Evolutionary conservation across 2,329 filamentous ascomycete species (phyloP).

Genomic region (Sarocladium strictum): DNA sequence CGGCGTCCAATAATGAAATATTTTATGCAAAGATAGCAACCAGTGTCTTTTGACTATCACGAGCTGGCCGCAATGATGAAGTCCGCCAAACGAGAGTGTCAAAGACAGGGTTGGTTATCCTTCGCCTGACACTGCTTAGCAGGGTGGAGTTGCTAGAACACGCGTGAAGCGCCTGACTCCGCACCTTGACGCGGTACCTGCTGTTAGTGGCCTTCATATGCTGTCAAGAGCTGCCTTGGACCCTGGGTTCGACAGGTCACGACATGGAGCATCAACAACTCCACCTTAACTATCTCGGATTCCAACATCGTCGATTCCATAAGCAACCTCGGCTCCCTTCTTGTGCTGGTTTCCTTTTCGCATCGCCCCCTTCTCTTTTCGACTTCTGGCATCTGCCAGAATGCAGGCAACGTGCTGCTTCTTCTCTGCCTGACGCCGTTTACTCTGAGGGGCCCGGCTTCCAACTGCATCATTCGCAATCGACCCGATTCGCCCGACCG

Average conservation of each 20-base stretch:
- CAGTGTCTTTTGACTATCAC: too few relatives aligned
- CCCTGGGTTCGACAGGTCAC: neutral
- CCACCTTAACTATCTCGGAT: neutral
- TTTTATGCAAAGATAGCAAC: too few relatives aligned
- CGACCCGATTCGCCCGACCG: neutral
- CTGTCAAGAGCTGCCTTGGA: neutral
- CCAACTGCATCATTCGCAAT: neutral
- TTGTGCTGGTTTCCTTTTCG: neutral
- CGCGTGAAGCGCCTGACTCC: neutral
- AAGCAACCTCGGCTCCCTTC: neutral
- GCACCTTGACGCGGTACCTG: constrained; percentile 4
- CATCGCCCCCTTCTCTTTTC: neutral
- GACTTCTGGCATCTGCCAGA: neutral
- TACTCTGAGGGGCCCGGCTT: neutral
- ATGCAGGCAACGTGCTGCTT: neutral
- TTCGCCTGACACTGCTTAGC: neutral
- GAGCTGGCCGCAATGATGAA: neutral
- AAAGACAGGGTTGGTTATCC: neutral
- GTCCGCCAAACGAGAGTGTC: neutral
- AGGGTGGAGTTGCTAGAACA: neutral
- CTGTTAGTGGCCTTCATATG: neutral
- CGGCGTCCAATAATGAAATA: too few relatives aligned
- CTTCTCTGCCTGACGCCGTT: neutral
- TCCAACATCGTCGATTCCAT: neutral
- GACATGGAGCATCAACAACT: neutral